A percentile compares a stretch with the other conserved stretches of the same genome.
phyloP scores from a whole-genome alignment of 2,329 filamentous ascomycete species.

The Fusarium sp. region DNA sequence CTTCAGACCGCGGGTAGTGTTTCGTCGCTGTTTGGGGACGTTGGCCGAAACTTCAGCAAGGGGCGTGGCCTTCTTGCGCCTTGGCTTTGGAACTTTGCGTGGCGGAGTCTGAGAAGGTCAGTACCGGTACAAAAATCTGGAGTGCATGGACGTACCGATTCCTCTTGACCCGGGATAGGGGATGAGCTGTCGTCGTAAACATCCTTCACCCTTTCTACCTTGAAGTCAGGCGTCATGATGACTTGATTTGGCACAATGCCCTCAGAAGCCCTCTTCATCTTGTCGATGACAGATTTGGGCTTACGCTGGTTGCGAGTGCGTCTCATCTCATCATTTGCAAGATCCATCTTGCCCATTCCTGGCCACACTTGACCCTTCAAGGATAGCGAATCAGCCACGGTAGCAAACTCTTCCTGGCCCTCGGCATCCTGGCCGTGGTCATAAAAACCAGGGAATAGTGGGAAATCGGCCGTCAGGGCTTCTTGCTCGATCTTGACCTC shows the following conservation, averaged over 20 bases:
- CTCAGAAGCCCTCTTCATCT: slow-evolving; percentile 73
- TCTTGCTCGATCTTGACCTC: slow-evolving; percentile 47
- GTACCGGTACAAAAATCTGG: background rate
- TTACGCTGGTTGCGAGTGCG: slow-evolving; percentile 84
- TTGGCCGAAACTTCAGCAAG: slow-evolving; percentile 52
- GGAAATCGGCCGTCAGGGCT: slow-evolving; percentile 40
- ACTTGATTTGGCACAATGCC: slow-evolving; percentile 73
- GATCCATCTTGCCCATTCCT: slow-evolving; percentile 86
- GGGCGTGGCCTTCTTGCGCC: slow-evolving; percentile 47
- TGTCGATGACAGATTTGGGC: slow-evolving; percentile 74
- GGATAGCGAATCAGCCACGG: slow-evolving; percentile 48
- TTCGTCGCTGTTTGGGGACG: slow-evolving; percentile 45
- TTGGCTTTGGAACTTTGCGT: slow-evolving; percentile 46
- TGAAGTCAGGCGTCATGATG: slow-evolving; percentile 67
- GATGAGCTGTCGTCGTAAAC: slow-evolving; percentile 72
- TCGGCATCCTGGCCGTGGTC: slow-evolving; percentile 46
- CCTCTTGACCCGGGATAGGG: slow-evolving; percentile 52
- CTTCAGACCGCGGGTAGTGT: slow-evolving; percentile 31
- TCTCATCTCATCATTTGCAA: slow-evolving; percentile 78
- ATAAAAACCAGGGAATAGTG: slow-evolving; percentile 45
- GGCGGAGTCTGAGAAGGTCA: slow-evolving; percentile 42
- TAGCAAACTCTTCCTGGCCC: slow-evolving; percentile 43
- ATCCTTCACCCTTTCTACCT: slow-evolving; percentile 64
- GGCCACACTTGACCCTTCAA: slow-evolving; percentile 81
- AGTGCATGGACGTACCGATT: slow-evolving; percentile 55